Conservation (phyloP, 1,284 basidiomycete species). For the Cryptococcus wingfieldii region DNA sequence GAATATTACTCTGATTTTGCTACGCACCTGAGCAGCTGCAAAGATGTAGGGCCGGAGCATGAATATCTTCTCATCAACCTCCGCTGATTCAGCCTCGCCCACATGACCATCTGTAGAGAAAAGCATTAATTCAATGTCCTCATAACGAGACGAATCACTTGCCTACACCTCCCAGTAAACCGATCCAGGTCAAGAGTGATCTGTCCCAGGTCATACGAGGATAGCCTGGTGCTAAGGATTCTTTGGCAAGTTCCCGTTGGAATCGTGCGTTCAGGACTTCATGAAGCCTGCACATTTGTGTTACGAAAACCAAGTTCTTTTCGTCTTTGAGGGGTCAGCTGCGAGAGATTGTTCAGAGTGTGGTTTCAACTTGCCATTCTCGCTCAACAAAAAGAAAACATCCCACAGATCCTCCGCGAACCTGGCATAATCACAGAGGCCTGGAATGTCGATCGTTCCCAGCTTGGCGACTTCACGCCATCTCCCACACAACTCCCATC, state of each 20-base stretch:
- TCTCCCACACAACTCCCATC: slow-evolving; percentile 37
- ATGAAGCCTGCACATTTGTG: no score
- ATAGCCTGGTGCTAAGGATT: background rate
- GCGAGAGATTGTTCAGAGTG: background rate
- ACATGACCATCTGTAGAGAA: background rate
- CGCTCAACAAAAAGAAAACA: slow-evolving; percentile 50
- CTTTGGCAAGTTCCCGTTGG: background rate
- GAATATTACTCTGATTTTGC: background rate
- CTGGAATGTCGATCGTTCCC: slow-evolving; percentile 27
- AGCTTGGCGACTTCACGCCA: slow-evolving; percentile 37
- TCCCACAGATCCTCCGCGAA: slow-evolving; percentile 47
- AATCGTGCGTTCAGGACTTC: no score
- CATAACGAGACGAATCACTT: slow-evolving; percentile 5
- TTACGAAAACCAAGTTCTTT: background rate
- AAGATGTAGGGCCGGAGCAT: slow-evolving; percentile 54
- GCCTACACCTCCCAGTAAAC: slow-evolving; percentile 35
- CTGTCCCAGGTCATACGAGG: background rate
- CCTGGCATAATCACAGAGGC: slow-evolving; percentile 20
- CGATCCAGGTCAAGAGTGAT: slow-evolving; percentile 34
- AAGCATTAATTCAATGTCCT: background rate
- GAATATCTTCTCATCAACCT: slow-evolving; percentile 54
- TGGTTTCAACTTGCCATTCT: slow-evolving; percentile 46
- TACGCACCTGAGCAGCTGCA: slow-evolving; percentile 50
- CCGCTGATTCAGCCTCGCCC: slow-evolving; percentile 40
- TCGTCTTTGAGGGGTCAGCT: background rate